Base-by-base conservation (phyloP, 176 grass and related monocot species). In the Chloris gayana region DNA sequence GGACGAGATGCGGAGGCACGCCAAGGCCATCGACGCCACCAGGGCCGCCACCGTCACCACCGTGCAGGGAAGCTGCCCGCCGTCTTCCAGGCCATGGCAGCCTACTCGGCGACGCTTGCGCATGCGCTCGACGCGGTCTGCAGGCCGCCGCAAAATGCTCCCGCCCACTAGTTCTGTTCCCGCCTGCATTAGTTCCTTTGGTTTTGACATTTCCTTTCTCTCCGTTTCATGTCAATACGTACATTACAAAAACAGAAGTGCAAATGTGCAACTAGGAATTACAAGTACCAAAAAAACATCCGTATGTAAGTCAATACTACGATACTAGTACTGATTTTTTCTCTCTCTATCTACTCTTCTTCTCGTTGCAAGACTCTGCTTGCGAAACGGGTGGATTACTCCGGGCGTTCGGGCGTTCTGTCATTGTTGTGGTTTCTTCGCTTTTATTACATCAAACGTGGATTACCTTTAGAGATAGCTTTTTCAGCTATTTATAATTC, bases 1-100 rank as follows among this genome's bases (percentile, higher is more conserved):
- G 84, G 92, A 91, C 62, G 92, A 94, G 81, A 94, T 91, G 87
- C 63, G 75, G 27, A 91, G 87, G 73, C 89, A 94, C 41, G 86
- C 84, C 29, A 85, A 89, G 86, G 87, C 92, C 59, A 88, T 94
- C 46, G 92, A 91, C 67, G 83, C 85, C 2, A 94, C 89, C 0
- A 87, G 89, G 50, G 56, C 81, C 3, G 72, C 87, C 32, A 84
- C 87, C n/a, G 83, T 91, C 34, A 87, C 67, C 81, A 64, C 80
- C 69, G 87, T 91, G 44, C 92, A 91, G 84, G 83, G 68, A 91
- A 67, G 68, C 73, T 94, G 30, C 92, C 92, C 0, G 92, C 84
- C 45, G 87, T 94, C 41, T 94, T 94, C 84, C 92, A 91, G 74
- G 75, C 89, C 0, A 87, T 94, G 92, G 85, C 84, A 31, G 65